Evolutionary conservation across 768 basidiomycete genomes (phyloP).

Genomic region (Calocybe gangraenosa): DNA sequence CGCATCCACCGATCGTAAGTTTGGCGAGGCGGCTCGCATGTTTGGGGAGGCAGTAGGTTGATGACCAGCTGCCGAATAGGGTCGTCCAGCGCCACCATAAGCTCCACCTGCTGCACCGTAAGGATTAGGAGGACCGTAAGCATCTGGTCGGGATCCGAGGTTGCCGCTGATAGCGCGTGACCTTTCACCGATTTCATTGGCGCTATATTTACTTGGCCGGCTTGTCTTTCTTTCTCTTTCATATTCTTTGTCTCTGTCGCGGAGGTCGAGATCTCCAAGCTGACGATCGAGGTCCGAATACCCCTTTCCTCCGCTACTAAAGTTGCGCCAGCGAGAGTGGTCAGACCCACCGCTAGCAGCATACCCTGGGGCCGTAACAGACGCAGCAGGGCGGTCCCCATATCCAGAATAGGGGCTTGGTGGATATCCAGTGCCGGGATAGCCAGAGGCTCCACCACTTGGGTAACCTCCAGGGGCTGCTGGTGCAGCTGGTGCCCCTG

Average conservation of each 20-base stretch:
- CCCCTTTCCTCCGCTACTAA: constrained; percentile 22
- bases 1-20: constrained; percentile 42
- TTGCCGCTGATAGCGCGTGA: constrained; percentile 36
- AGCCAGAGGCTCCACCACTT: constrained; percentile 17
- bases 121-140: constrained; percentile 26
- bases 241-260: constrained; percentile 29
- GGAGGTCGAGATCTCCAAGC: constrained; percentile 38
- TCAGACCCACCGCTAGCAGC: constrained; percentile 21
- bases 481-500: constrained; percentile 28
- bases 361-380: constrained; percentile 20
- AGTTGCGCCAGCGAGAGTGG: constrained; percentile 27
- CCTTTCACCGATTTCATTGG: constrained; percentile 30
- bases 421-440: constrained; percentile 23
- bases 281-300: constrained; percentile 36
- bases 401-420: constrained; percentile 21
- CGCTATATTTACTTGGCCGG: constrained; percentile 44
- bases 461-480: constrained; percentile 11
- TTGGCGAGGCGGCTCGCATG: constrained; percentile 41
- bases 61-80: constrained; percentile 15
- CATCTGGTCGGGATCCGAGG: constrained; percentile 24
- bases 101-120: constrained; percentile 29
- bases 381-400: constrained; percentile 14
- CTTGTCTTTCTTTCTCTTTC: constrained; percentile 28
- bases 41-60: constrained; percentile 21
- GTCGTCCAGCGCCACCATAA: constrained; percentile 21